Evolutionary conservation across 2,329 filamentous ascomycete species (phyloP).

Genomic region (Boeremia lycopersici): DNA sequence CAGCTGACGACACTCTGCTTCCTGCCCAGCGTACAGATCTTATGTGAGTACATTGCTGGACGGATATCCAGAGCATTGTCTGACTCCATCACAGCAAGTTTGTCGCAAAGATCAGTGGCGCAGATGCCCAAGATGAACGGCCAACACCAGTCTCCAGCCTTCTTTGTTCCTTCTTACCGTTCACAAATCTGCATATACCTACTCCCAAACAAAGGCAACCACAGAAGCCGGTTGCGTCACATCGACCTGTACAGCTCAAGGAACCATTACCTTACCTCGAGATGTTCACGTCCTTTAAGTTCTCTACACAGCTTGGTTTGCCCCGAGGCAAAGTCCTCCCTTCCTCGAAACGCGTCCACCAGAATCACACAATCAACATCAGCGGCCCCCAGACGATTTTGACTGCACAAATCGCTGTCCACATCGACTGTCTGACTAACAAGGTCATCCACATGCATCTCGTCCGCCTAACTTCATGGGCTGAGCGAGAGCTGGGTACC

Average conservation of each 20-base stretch:
- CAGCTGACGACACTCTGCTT: slow-evolving; percentile 17
- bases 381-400: slow-evolving; percentile 61
- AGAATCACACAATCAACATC: slow-evolving; percentile 61
- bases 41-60: slow-evolving; percentile 20
- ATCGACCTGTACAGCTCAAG: slow-evolving; percentile 66
- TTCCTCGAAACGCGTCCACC: slow-evolving; percentile 23
- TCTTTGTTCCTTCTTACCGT: slow-evolving; percentile 50
- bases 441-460: slow-evolving; percentile 63
- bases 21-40: slow-evolving; percentile 32
- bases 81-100: slow-evolving; percentile 29
- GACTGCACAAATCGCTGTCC: slow-evolving; percentile 62
- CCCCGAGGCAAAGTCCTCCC: slow-evolving; percentile 21
- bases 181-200: slow-evolving; percentile 34
- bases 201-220: slow-evolving; percentile 31
- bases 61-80: not conserved
- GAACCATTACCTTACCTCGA: slow-evolving; percentile 73
- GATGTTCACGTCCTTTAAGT: slow-evolving; percentile 71
- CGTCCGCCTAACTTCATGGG: slow-evolving; percentile 61
- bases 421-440: slow-evolving; percentile 51
- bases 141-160: slow-evolving; percentile 38
- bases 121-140: slow-evolving; percentile 25
- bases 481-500: slow-evolving; percentile 62
- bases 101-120: slow-evolving; percentile 28
- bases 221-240: slow-evolving; percentile 60
- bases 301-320: slow-evolving; percentile 59